Evolutionary conservation across 148 eudicot genomes (phyloP), one percentile per base, ranked within the genome.

Genomic region (Beta vulgaris): DNA sequence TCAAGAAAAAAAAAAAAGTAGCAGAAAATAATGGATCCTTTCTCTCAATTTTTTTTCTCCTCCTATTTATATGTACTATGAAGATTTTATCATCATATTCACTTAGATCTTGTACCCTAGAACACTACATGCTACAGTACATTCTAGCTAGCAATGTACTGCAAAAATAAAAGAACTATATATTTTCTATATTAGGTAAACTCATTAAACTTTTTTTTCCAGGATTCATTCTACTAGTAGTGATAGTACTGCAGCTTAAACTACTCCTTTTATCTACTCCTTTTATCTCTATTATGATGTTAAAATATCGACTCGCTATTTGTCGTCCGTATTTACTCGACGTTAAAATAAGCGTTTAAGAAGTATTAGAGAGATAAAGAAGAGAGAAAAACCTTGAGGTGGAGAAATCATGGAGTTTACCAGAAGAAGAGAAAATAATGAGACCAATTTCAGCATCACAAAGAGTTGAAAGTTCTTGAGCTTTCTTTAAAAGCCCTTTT

Each of bases 401-500:
- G 48, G 76, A 80, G 70, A 73, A 81, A 12, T 73, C 75, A 62
- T 77, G 74, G 68, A 77, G 75, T 74, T 62, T 81, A 29, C 46
- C 26, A 61, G 84, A 77, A 54, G 84, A 81, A 54, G 84, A 81
- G 34, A 77, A 77, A 51, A 81, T 75, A 81, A 81, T 60, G 37
- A 81, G 43, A 40, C 59, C 84, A 53, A 81, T 69, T 3, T 77
- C 72, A 51, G 81, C 81, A 81, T 81, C 84, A 53, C 84, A 81
- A 34, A 81, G 84, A 73, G 75, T 77, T 10, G 84, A 68, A 29
- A 81, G 81, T 31, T 81, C 84, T n/a, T 68, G 51, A 3, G 84
- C 78, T 77, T 81, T 81, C 84, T 81, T 81, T n/a, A 81, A 68
- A 18, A 81, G 34, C 12, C 84, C 84, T 73, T 62, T 77, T 77